Percentiles rank a stretch among this genome's conserved stretches.
phyloP scores from a whole-genome alignment of 768 basidiomycete species.

The Chlorophyllum brunneum region DNA sequence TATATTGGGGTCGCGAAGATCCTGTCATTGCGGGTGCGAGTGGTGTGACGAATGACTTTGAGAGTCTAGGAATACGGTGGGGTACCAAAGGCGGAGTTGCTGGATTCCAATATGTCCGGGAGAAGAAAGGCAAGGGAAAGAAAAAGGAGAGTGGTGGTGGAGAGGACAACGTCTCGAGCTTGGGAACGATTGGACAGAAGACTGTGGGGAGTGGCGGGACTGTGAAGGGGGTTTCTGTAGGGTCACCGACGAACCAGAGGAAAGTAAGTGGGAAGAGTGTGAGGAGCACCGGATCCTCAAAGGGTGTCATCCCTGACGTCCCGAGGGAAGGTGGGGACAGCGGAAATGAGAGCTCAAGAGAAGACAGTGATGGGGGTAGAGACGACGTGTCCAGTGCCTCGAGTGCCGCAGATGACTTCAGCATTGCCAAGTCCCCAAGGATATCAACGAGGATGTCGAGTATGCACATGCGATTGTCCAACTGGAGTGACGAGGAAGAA shows the following conservation, averaged over 20 bases:
- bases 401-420: slow-evolving; percentile 10
- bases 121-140: slow-evolving; percentile 17
- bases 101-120: slow-evolving; percentile 5
- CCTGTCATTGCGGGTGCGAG: slow-evolving; percentile 10
- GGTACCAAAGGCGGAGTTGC: slow-evolving; percentile 13
- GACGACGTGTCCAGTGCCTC: not conserved
- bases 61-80: not conserved
- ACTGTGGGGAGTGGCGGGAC: slow-evolving; percentile 14
- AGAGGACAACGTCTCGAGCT: slow-evolving; percentile 11
- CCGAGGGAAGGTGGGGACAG: slow-evolving; percentile 5
- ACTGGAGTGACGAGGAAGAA: slow-evolving; percentile 31
- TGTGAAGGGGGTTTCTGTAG: slow-evolving; percentile 12
- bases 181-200: slow-evolving; percentile 12
- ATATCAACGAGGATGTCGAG: no score
- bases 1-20: slow-evolving; percentile 17
- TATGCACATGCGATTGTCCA: slow-evolving; percentile 14
- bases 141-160: slow-evolving; percentile 6
- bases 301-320: not conserved
- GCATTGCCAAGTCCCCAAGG: no score
- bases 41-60: slow-evolving; percentile 7
- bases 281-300: not conserved
- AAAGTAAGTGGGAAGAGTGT: slow-evolving; percentile 12
- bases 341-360: slow-evolving; percentile 8
- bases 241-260: slow-evolving; percentile 2
- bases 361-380: slow-evolving; percentile 13